Base-by-base conservation (phyloP, 2,329 filamentous ascomycete species). In the Tolypocladium ophioglossoides region DNA sequence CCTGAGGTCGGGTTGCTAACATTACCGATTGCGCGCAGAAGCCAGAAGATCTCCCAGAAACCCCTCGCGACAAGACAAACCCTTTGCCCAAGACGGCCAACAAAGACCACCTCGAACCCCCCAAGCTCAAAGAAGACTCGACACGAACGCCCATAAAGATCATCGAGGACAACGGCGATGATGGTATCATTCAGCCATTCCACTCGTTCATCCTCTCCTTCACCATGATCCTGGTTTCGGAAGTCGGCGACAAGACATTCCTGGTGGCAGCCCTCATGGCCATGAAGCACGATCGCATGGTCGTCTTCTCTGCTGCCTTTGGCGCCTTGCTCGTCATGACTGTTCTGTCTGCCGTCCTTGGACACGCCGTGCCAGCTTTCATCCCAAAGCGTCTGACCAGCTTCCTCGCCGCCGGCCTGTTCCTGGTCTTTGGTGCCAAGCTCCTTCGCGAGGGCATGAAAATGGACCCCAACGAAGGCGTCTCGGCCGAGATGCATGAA, bases 211-310 rank as follows among this genome's bases (percentile, higher is more conserved):
- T 95, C 14, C 84, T 97, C 35, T 95, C 94, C 18, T 84, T 96
- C 56, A 92, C 91, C 55, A 99, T 97, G 94, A 99, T 99, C 64
- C 76, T 97, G 58, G 87, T 97, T 63, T 96, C 92, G 49, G 94
- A 99, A 70, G 84, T 99, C 63, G 94, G 94, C 59, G 94, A 99
- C 80, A 99, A 99, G 75, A 99, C 94, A 0, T 99, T 99, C 76
- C 79, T 99, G 46, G 90, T 99, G 24, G 94, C 94, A 8, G 92
- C 91, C 9, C 82, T 99, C 20, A 99, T 99, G 94, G 94, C 94
- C 14, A 99, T 99, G 94, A 94, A 96, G 68, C 92, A 99, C 65
- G 87, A 94, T 58, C 86, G 94, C 52, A 76, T 96, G 59, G 80
- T 97, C 14, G 94, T 99, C 57, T 99, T 99, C 73, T 88, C 89